Conservation (phyloP, 2,329 filamentous ascomycete species). For the Alternaria arbusti region DNA sequence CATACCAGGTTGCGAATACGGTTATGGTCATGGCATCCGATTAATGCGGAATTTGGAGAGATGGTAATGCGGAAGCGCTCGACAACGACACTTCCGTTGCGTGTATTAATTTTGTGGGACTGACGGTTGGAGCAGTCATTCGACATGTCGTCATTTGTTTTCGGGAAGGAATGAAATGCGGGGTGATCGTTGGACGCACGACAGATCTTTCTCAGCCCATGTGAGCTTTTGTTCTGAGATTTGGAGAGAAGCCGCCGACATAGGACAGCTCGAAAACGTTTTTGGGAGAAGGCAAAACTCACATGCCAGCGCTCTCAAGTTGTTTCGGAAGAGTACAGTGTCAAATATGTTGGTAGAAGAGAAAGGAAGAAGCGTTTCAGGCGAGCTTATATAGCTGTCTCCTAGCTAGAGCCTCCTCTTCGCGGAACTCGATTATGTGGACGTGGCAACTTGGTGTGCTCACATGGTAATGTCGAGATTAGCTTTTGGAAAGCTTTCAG, state of each 20-base stretch:
- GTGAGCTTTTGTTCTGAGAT: not conserved
- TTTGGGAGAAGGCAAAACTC: not conserved
- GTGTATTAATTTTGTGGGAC: too few relatives aligned
- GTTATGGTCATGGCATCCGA: too few relatives aligned
- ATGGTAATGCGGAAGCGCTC: too few relatives aligned
- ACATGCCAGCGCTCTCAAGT: too few relatives aligned
- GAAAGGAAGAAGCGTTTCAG: not conserved
- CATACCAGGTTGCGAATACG: too few relatives aligned
- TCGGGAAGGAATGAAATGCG: fast-evolving
- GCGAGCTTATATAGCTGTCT: not conserved
- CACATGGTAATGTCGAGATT: fast-evolving
- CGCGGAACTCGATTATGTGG: not conserved
- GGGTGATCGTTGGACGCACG: fast-evolving
- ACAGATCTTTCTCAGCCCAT: not conserved
- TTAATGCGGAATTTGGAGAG: too few relatives aligned
- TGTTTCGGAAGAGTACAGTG: not conserved
- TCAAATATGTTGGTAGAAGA: too few relatives aligned
- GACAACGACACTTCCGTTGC: too few relatives aligned
- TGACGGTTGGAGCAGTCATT: not conserved
- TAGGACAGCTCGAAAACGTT: fast-evolving
- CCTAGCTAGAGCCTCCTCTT: not conserved
- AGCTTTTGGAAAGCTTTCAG: fast-evolving
- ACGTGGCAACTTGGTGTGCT: not conserved
- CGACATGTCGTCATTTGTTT: fast-evolving
- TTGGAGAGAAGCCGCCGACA: not conserved